These are phyloP conservation scores for Apophysomyces variabilis DNA, from an alignment of 371 early-diverging fungal genomes.

Conservation along the genomic window DNA sequence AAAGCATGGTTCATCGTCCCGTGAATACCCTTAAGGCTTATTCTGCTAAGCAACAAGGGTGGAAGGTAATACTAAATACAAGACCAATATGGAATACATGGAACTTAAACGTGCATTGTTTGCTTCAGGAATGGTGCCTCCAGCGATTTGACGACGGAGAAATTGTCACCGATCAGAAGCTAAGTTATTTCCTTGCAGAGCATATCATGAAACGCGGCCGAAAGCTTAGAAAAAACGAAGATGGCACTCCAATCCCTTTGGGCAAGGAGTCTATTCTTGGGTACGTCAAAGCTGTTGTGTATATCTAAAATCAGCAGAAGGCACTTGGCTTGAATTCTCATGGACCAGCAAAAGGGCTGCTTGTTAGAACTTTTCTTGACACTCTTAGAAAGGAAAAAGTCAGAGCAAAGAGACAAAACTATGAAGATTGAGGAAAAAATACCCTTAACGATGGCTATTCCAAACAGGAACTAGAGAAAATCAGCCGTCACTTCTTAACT, in stretches of 20 bases:
- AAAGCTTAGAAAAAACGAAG: constrained; percentile 5
- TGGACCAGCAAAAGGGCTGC: neutral
- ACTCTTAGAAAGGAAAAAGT: neutral
- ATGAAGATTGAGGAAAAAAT: constrained; percentile 9
- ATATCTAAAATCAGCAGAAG: neutral
- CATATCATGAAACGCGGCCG: neutral
- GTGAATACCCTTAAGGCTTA: too few species aligned
- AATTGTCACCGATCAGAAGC: neutral
- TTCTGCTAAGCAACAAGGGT: too few species aligned
- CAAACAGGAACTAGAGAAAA: constrained; percentile 8
- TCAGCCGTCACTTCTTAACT: neutral
- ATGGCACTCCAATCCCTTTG: constrained; percentile 10
- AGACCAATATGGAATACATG: too few species aligned
- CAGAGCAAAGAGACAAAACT: neutral
- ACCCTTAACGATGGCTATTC: constrained; percentile 13
- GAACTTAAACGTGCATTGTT: too few species aligned
- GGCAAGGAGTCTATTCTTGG: neutral
- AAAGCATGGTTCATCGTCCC: too few species aligned
- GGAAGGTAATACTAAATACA: too few species aligned
- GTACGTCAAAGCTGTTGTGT: constrained; percentile 7
- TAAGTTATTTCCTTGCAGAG: constrained; percentile 3
- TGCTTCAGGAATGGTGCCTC: neutral
- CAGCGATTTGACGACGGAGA: neutral
- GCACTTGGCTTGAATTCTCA: neutral
- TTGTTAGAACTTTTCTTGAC: constrained; percentile 3